phyloP scores from a whole-genome alignment of 768 basidiomycete species.

The Xanthoconium stramineum region DNA sequence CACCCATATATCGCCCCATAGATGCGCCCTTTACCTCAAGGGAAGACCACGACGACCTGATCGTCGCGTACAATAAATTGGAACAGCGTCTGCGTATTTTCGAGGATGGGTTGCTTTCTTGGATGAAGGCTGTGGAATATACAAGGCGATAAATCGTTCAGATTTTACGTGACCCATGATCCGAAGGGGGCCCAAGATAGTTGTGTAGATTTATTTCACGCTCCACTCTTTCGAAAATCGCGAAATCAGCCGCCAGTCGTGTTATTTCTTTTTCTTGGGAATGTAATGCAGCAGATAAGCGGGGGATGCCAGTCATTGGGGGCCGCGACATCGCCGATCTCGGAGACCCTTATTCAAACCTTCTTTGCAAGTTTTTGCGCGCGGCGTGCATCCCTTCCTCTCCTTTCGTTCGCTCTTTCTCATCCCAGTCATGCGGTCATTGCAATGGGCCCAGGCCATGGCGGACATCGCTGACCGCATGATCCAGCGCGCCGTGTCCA shows the following conservation, averaged over 20 bases:
- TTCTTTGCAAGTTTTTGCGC: no score
- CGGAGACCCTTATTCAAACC: not conserved
- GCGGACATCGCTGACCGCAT: not conserved
- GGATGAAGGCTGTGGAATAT: not conserved
- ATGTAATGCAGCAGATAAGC: no score
- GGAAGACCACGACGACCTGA: not conserved
- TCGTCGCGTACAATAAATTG: not conserved
- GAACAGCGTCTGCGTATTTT: not conserved
- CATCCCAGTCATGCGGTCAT: not conserved
- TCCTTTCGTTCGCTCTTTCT: no score
- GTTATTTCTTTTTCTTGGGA: no score
- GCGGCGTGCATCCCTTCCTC: no score
- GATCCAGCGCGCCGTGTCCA: not conserved
- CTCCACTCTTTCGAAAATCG: no score
- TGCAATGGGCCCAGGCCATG: not conserved
- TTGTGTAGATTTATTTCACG: no score
- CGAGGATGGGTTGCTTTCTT: not conserved
- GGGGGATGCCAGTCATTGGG: no score
- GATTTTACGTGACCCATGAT: no score
- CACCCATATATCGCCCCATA: not conserved
- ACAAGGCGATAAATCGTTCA: not conserved
- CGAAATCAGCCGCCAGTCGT: no score
- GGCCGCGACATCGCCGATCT: not conserved
- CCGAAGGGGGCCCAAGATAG: no score
- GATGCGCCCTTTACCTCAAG: not conserved